Conservation (phyloP, 2,329 filamentous ascomycete genomes). For the Pestalotiopsis sp. region DNA sequence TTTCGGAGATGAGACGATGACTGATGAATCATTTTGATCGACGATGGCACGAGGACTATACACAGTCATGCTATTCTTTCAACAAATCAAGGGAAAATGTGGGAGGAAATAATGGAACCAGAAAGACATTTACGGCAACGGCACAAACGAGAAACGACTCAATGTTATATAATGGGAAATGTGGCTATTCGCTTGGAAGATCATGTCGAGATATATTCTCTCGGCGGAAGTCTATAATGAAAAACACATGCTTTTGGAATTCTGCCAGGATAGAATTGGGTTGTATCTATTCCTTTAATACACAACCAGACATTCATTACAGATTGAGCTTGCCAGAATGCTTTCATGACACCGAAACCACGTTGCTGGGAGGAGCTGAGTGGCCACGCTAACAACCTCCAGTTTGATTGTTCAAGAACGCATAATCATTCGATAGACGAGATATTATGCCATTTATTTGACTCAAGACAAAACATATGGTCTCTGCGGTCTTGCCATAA, state of each 20-base stretch:
- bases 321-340: not conserved
- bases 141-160: not conserved
- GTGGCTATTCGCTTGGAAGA: not conserved
- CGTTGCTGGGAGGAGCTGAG: not conserved
- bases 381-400: too few relatives aligned
- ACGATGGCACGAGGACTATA: not conserved
- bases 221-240: not conserved
- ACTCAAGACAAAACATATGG: too few relatives aligned
- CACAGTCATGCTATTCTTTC: not conserved
- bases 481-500: too few relatives aligned
- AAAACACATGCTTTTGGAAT: not conserved
- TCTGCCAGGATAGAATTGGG: not conserved
- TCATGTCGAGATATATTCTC: not conserved
- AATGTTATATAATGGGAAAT: not conserved
- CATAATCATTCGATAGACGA: too few relatives aligned
- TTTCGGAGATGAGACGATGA: not conserved
- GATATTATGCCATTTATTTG: too few relatives aligned
- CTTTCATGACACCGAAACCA: too few relatives aligned
- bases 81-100: not conserved
- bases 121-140: not conserved
- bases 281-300: not conserved
- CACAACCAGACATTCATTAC: not conserved
- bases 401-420: too few relatives aligned
- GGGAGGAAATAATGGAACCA: not conserved
- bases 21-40: not conserved